Evolutionary conservation across 2,329 filamentous ascomycete genomes (phyloP).

Genomic region (Cylindrodendrum hubeiense): DNA sequence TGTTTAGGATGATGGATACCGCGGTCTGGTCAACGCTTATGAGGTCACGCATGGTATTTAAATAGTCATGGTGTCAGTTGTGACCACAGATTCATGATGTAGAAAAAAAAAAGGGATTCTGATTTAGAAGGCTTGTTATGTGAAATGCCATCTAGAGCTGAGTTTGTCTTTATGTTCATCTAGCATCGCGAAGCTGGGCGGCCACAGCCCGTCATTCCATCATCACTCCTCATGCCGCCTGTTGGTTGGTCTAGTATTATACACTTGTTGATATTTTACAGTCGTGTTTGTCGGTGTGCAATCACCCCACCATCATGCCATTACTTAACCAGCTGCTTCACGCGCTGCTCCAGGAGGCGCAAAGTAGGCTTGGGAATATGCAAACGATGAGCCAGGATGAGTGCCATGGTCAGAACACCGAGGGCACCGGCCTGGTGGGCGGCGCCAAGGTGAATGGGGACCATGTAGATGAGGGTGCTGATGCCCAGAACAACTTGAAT

Average conservation of each 20-base stretch:
- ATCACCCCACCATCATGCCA: conserved; percentile 30
- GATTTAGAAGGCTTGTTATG: conserved; percentile 26
- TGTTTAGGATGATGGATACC: conserved; percentile 17
- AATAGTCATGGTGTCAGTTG: conserved; percentile 11
- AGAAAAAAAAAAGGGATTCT: conserved; percentile 25
- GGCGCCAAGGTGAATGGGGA: conserved; percentile 88
- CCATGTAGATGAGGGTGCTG: conserved; percentile 91
- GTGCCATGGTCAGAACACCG: conserved; percentile 83
- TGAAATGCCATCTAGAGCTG: conserved; percentile 30
- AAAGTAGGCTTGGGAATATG: conserved; percentile 78
- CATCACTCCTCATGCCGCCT: conserved; percentile 23
- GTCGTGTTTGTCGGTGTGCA: conserved; percentile 15
- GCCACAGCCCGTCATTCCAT: conserved; percentile 28
- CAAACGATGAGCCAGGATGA: conserved; percentile 83
- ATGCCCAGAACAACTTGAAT: conserved; percentile 91
- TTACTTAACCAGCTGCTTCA: conserved; percentile 50
- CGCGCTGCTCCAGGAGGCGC: conserved; percentile 67
- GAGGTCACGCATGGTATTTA: conserved; percentile 4
- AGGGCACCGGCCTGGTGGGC: conserved; percentile 93
- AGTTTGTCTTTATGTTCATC: conserved; percentile 30
- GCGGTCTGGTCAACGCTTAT: conserved; percentile 18
- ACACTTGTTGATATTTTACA: conserved; percentile 43
- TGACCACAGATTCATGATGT: conserved; percentile 1
- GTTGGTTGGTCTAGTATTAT: conserved; percentile 40
- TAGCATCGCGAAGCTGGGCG: conserved; percentile 3